Base-by-base conservation (phyloP, 495 filamentous ascomycete species). In the Aspergillus haitiensis region DNA sequence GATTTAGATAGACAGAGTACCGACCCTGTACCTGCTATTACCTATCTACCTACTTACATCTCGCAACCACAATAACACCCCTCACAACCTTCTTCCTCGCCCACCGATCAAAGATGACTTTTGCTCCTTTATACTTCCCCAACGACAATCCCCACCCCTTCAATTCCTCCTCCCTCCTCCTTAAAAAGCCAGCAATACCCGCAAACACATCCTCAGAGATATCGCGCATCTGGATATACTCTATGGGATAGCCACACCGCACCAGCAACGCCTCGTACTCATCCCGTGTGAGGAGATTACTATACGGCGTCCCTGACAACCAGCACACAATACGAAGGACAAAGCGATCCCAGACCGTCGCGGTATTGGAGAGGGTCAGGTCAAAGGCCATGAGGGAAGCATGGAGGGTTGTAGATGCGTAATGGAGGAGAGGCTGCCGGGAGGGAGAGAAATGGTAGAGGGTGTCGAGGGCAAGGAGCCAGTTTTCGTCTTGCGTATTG, bases 231-330 rank as follows among this genome's bases (percentile, higher is more conserved):
- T 64, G 61, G 59, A 82, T 75, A 2, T 44, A 37, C 1, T 64
- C 62, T 2, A 56, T 45, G n/a, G 67, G 66, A 61, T 82, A 82
- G 5, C 80, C 79, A 9, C 71, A 71, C 15, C 33, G 32, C 32
- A 72, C 59, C 9, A 75, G 52, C 34, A 93, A 63, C 3, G 68
- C 71, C 2, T 74, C 62, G 64, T 94, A 91, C 59, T 89, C 80
- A 0, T 75, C 78, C 13, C 80, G 69, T 0, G 81, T 74, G 13
- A 93, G 65, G 16, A 78, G 65, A 55, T 77, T 79, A 1, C 63
- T 49, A 33, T 68, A 79, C 4, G 75, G 74, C 2, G 69, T 65
- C 3, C 70, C 67, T 0, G 70, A 66, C 0, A 70, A 13, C 42
- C 67, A 60, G 47, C 76, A 79, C 13, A 78, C 49, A 0, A 72